These are phyloP conservation scores for Patellifolia procumbens DNA, from an alignment of 179 eudicot species.

Conservation along the genomic window DNA sequence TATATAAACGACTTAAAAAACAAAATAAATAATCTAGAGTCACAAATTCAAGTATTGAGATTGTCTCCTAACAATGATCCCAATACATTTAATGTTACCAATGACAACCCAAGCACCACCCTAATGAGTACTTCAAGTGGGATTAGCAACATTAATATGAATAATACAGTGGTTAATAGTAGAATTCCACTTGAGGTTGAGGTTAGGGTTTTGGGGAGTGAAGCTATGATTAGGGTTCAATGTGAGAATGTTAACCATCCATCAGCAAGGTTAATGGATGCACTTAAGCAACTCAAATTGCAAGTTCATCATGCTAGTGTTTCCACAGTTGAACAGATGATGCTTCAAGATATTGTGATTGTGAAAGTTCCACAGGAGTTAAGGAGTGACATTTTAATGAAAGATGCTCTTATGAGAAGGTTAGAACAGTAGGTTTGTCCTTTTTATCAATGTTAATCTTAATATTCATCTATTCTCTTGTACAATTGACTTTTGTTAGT, in stretches of 20 bases:
- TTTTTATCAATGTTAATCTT: too few relatives aligned
- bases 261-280: constrained; percentile 61
- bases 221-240: constrained; percentile 77
- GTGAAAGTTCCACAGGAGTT: constrained; percentile 45
- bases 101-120: constrained; percentile 38
- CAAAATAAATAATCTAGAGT: constrained; percentile 40
- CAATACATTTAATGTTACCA: neutral
- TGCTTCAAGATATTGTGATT: constrained; percentile 77
- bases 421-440: constrained; percentile 16
- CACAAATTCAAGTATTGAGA: constrained; percentile 3
- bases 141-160: neutral
- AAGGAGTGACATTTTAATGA: constrained; percentile 35
- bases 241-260: constrained; percentile 53
- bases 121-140: neutral
- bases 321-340: constrained; percentile 52
- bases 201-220: constrained; percentile 55
- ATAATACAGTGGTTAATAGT: neutral
- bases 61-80: neutral
- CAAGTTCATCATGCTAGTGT: constrained; percentile 69
- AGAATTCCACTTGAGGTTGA: constrained; percentile 40
- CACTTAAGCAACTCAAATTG: constrained; percentile 54
- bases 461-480: too few relatives aligned
- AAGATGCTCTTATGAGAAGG: constrained; percentile 36
- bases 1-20: constrained; percentile 65
- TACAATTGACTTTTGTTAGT: too few relatives aligned